phyloP scores from a whole-genome alignment of 2,329 filamentous ascomycete species.

The Colletotrichum tabaci region DNA sequence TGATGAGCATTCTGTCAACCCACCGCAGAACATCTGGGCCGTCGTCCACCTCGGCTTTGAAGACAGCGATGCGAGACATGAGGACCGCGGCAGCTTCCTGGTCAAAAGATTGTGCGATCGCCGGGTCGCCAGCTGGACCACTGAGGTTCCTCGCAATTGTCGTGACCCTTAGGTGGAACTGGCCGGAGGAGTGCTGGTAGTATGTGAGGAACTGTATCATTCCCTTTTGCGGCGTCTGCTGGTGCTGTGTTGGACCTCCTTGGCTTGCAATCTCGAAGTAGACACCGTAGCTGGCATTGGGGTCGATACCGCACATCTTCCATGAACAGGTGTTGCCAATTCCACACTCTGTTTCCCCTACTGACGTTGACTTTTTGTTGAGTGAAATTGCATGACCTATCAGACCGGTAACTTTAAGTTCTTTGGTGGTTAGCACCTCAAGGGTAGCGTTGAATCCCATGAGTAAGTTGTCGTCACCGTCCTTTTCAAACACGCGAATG shows the following conservation, averaged over 20 bases:
- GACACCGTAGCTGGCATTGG: conserved; percentile 91
- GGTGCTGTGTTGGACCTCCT: conserved; percentile 86
- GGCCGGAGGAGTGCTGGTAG: conserved; percentile 96
- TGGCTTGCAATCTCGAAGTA: conserved; percentile 99
- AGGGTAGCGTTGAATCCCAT: conserved; percentile 99
- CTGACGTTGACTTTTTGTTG: conserved; percentile 98
- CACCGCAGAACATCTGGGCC: conserved; percentile 98
- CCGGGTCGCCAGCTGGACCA: conserved; percentile 93
- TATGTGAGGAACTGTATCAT: conserved; percentile 99
- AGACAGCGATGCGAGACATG: conserved; percentile 99
- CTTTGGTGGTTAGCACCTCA: conserved; percentile 97
- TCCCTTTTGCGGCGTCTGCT: conserved; percentile 89
- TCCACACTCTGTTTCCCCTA: conserved; percentile 97
- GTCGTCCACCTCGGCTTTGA: conserved; percentile 98
- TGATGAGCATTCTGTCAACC: conserved; percentile 98
- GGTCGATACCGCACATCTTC: conserved; percentile 99
- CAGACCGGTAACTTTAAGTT: conserved; percentile 96
- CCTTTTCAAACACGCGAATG: conserved; percentile 96
- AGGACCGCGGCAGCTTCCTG: conserved; percentile 97
- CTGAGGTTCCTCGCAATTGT: conserved; percentile 93
- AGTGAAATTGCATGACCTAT: conserved; percentile 97
- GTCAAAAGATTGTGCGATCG: conserved; percentile 96
- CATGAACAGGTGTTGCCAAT: conserved; percentile 99
- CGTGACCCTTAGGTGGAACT: conserved; percentile 96
- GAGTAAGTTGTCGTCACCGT: conserved; percentile 91